Percentiles rank a stretch among this genome's conserved stretches.
phyloP scores from a whole-genome alignment of 169 alveolate species.

The Cystoisospora suis region DNA sequence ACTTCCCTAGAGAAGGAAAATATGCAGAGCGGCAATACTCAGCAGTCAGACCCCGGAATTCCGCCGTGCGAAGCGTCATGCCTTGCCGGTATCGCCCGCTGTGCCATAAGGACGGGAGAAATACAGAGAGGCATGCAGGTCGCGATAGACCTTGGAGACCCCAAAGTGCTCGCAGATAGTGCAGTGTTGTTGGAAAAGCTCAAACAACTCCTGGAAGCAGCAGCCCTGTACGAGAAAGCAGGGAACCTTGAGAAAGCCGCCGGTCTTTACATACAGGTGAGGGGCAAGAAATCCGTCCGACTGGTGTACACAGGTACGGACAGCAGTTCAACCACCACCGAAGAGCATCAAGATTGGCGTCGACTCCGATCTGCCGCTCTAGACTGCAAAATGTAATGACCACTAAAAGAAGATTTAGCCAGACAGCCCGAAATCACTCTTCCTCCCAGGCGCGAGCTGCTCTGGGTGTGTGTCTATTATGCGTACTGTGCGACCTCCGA shows the following conservation, averaged over 20 bases:
- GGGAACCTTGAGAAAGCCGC: conserved; percentile 88
- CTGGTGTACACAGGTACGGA: no score
- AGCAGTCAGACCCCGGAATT: background rate
- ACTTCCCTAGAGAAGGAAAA: background rate
- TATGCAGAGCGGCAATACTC: background rate
- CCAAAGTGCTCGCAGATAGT: conserved; percentile 78
- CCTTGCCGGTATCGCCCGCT: conserved; percentile 87
- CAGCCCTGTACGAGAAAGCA: conserved; percentile 81
- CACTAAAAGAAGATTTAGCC: no score
- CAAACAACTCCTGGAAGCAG: conserved; percentile 85
- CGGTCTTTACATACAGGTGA: conserved; percentile 79
- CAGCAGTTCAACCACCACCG: no score
- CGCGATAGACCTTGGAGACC: conserved; percentile 80
- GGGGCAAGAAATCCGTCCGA: background rate
- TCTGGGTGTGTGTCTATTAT: no score
- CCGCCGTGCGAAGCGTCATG: conserved; percentile 64
- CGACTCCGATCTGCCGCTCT: no score
- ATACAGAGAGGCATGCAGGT: conserved; percentile 79
- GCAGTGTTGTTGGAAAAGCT: conserved; percentile 85
- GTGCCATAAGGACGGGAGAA: conserved; percentile 85
- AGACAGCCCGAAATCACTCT: no score
- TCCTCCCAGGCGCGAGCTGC: no score
- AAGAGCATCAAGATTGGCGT: no score
- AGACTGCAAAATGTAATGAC: no score
- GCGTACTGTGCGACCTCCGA: no score